Evolutionary conservation across 2,329 filamentous ascomycete species (phyloP).

Genomic region (Aspergillus fischeri): DNA sequence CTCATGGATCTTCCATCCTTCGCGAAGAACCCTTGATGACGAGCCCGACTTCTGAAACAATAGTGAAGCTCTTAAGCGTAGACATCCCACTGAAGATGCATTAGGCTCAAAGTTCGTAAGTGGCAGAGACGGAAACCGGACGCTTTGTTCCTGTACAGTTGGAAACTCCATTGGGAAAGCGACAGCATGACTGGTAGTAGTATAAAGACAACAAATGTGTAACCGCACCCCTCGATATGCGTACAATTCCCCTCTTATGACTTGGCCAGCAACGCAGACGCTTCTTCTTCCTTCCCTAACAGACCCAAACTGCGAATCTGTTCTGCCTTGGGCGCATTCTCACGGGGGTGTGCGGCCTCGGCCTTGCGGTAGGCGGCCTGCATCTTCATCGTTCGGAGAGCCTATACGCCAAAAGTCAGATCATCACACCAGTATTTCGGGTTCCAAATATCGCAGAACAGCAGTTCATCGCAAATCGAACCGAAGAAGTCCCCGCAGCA

Average conservation of each 20-base stretch:
- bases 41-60: neutral
- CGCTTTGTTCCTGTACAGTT: neutral
- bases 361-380: constrained; percentile 82
- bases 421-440: neutral
- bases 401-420: constrained; percentile 47
- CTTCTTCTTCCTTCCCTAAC: constrained; percentile 77
- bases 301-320: constrained; percentile 85
- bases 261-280: constrained; percentile 52
- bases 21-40: neutral
- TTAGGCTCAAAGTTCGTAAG: neutral
- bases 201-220: constrained; percentile 20
- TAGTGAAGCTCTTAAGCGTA: neutral
- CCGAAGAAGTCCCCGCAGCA: neutral
- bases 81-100: neutral
- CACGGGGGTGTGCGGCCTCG: constrained; percentile 68
- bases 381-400: constrained; percentile 70
- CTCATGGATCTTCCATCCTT: neutral
- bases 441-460: neutral
- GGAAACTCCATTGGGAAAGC: neutral
- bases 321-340: constrained; percentile 75
- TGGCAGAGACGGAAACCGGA: neutral
- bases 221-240: constrained; percentile 18
- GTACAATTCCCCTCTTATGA: constrained; percentile 16
- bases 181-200: constrained; percentile 21
- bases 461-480: neutral